Evolutionary conservation across 169 alveolate genomes (phyloP).

Genomic region (Eimeria necatrix): DNA sequence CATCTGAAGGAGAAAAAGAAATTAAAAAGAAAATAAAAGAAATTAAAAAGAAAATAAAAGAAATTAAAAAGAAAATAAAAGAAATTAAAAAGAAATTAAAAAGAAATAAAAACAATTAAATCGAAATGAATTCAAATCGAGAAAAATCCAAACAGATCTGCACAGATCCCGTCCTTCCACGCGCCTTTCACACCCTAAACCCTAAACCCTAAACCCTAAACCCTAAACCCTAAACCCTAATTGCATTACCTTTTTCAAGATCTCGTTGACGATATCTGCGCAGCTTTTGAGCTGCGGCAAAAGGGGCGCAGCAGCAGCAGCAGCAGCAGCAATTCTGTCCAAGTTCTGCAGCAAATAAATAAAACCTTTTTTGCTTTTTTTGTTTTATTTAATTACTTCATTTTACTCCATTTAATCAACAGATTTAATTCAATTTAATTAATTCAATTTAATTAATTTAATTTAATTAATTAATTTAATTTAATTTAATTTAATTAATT

Average conservation of each 20-base stretch:
- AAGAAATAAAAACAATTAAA: background rate
- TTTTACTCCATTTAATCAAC: too few relatives aligned
- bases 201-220: background rate
- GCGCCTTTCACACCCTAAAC: too few relatives aligned
- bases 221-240: background rate
- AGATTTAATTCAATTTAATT: too few relatives aligned
- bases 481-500: too few relatives aligned
- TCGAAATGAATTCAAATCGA: background rate
- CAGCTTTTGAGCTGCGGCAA: background rate
- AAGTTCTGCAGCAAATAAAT: background rate
- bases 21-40: background rate
- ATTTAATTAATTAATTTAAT: too few relatives aligned
- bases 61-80: background rate
- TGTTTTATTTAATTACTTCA: too few relatives aligned
- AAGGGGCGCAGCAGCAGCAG: background rate
- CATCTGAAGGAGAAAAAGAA: constrained; percentile 2
- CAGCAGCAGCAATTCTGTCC: background rate
- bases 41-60: background rate
- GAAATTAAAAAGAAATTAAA: background rate
- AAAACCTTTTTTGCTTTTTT: too few relatives aligned
- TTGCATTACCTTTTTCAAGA: constrained; percentile 3
- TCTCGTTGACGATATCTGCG: constrained; percentile 11
- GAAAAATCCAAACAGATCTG: too few relatives aligned
- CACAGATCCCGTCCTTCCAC: too few relatives aligned
- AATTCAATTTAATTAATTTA: too few relatives aligned